Evolutionary conservation across 2,329 filamentous ascomycete species (phyloP), one percentile per base, ranked within the genome.

Genomic region (Colletotrichum coccodes): DNA sequence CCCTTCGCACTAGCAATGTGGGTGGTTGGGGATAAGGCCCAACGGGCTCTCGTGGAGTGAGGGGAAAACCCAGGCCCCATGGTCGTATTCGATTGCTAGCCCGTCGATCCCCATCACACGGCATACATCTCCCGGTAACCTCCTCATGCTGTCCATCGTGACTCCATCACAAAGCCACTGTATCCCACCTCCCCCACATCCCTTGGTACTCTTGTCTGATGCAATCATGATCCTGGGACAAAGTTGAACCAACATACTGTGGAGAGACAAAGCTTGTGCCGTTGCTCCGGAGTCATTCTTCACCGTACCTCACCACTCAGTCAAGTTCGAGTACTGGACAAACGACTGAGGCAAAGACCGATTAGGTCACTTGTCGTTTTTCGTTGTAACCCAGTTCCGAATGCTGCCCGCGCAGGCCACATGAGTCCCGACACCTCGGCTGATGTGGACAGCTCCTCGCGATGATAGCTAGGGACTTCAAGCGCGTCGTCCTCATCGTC

Each of bases 401-500:
- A 23, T n/a, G 23, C 14, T 23, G 30, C 32, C 4, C 30, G 11
- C 11, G 6, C 36, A 1, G 21, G 38, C 32, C 60, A 14, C n/a
- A 44, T 42, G 52, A 40, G 21, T 32, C 9, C 26, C 54, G 32
- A 44, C 8, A 21, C 21, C n/a, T 50, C 49, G 34, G 40, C 28
- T 2, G 26, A n/a, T 54, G 40, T 34, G n/a, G 14, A 65, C 14
- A 32, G 12, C 16, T 28, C 21, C 28, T 60, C 61, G 54, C 61
- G n/a, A 81, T 80, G 79, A 64, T 80, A 38, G 72, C 76, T 28
- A 73, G 75, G 54, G 78, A 80, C 58, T 64, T 77, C 28, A 76
- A 73, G 71, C 77, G 78, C 4, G 60, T 79, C 26, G 69, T 72
- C n/a, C 67, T 82, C 26, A 59, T 79, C 7, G 28, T 78, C 4